Base-by-base conservation (phyloP, 1,284 basidiomycete species). In the Cutaneotrichosporon arboriforme region DNA sequence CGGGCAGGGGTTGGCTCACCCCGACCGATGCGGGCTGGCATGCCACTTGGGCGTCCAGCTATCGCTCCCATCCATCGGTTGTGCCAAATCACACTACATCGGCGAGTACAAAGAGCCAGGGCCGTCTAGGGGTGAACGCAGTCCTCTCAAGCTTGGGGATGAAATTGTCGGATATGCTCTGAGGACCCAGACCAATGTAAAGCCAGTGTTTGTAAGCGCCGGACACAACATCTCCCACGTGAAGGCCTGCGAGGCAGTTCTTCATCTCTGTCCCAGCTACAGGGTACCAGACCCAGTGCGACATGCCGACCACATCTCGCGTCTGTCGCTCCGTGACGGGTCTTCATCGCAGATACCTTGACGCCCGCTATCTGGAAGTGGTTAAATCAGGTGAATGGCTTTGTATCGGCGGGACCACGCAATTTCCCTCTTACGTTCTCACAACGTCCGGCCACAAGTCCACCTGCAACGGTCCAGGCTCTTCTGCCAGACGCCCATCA, bases 21-120 rank as follows among this genome's bases (percentile, higher is more conserved):
- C 48, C 10, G 48, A 39, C 9, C 39, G 48, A 4, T 49, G 48
- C n/a, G 48, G 48, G 8, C 48, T 49, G 22, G 48, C 48, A 4
- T 41, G n/a, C 31, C 48, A 49, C 20, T 31, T 49, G 1, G 48
- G 48, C 18, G 48, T 49, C 12, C 48, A 42, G 1, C 40, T 39
- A 8, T 31, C 23, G 9, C 31, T 42, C 14, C 48, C 38, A 20
- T 35, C 31, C 2, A 21, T 49, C 13, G 48, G 48, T 4, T 22
- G 38, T 8, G 48, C 48, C 8, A 49, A 49, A 39, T 34, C 38
- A 1, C 48, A 49, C 20, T 49, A 49, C 21, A 12, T 41, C 4
- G 48, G 48, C 4, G 39, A 13, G 14, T 42, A 42, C 20, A 20
- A 23, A 8, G 40, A 42, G 31, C 48, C 40, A 2, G 48, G 48